phyloP scores from a whole-genome alignment of 495 filamentous ascomycete species.

The Lophium mytilinum region DNA sequence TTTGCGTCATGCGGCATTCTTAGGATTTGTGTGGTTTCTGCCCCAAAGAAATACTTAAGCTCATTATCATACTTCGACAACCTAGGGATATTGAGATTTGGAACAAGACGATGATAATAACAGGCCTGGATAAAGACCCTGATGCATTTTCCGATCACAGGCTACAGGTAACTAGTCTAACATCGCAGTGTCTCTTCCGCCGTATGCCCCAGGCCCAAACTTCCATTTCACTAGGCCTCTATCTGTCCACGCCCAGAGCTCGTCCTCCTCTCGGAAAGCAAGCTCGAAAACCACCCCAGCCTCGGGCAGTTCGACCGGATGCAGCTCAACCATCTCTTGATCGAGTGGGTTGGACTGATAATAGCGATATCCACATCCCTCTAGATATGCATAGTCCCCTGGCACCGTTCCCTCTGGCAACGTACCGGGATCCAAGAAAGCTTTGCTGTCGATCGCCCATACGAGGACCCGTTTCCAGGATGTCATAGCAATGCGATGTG shows the following conservation, averaged over 20 bases:
- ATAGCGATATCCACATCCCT: conserved; percentile 15
- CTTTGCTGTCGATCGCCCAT: conserved; percentile 10
- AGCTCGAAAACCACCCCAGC: conserved; percentile 9
- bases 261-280: conserved; percentile 12
- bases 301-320: conserved; percentile 9
- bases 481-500: conserved; percentile 17
- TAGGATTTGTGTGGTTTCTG: no score
- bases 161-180: background rate
- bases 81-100: no score
- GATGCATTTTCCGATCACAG: no score
- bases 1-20: no score
- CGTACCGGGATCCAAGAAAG: conserved; percentile 11
- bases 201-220: conserved; percentile 2
- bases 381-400: conserved; percentile 14
- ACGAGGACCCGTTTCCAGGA: conserved; percentile 16
- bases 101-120: no score
- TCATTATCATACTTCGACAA: no score
- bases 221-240: conserved; percentile 14
- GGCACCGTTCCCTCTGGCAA: conserved; percentile 3
- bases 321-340: conserved; percentile 8
- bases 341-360: conserved; percentile 1
- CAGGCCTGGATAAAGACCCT: no score
- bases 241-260: conserved; percentile 17
- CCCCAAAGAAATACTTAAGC: no score
- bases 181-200: background rate